Conservation (phyloP, 257 asterid species). For the Nicotiana tabacum region DNA sequence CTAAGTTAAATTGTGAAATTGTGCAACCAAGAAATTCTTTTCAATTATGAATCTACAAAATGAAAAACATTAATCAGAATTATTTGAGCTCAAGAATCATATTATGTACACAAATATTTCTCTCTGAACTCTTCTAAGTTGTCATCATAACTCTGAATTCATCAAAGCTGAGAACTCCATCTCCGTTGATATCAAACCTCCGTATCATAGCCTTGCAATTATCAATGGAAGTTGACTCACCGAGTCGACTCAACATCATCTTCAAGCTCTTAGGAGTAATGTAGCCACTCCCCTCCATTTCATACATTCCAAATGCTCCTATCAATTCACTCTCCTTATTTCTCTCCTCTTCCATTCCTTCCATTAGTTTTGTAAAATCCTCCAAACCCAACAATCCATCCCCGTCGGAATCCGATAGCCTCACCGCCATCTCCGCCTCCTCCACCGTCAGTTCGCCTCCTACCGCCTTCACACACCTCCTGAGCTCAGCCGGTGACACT, state of each 20-base stretch:
- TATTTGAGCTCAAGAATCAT: background rate
- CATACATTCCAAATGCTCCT: constrained; percentile 53
- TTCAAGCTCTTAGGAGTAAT: constrained; percentile 57
- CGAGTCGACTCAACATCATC: constrained; percentile 50
- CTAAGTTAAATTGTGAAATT: background rate
- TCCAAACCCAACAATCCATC: constrained; percentile 48
- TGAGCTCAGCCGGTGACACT: background rate
- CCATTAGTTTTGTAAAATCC: constrained; percentile 44
- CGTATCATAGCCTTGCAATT: constrained; percentile 51
- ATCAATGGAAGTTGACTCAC: constrained; percentile 39
- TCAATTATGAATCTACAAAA: background rate
- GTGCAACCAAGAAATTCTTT: background rate
- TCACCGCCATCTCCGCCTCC: constrained; percentile 44
- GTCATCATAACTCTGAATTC: constrained; percentile 60
- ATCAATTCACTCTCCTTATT: constrained; percentile 31
- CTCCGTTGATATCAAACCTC: constrained; percentile 47
- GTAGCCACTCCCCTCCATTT: constrained; percentile 44
- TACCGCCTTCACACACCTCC: background rate
- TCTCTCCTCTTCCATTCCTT: constrained; percentile 46
- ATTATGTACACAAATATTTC: background rate
- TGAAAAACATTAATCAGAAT: background rate
- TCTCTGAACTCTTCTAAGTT: background rate
- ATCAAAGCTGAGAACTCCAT: constrained; percentile 51
- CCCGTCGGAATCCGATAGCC: constrained; percentile 44
- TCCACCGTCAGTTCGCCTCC: constrained; percentile 23